Percentiles rank a stretch among this genome's conserved stretches.
Conservation (phyloP, 441 rosid species). For the Omphalea diandra region DNA sequence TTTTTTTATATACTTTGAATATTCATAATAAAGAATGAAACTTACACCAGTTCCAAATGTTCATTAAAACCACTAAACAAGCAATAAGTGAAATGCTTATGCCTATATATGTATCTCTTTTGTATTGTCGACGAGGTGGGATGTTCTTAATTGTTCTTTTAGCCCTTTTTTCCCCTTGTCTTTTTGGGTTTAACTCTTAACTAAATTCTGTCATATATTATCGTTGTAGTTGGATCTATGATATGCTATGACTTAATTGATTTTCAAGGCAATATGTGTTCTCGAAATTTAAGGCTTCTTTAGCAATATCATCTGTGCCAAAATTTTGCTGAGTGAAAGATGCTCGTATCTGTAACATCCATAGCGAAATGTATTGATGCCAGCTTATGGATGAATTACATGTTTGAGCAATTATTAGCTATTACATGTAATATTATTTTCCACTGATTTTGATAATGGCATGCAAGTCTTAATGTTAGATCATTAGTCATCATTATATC, state of each 20-base stretch:
- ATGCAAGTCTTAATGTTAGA: neutral
- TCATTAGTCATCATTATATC: neutral
- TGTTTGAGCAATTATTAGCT: no score
- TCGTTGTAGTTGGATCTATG: neutral
- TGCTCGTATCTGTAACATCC: neutral
- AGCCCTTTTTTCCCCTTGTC: no score
- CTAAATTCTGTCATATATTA: neutral
- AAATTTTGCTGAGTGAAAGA: neutral
- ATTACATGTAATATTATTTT: no score
- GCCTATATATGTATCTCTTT: neutral
- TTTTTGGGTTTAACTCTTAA: neutral
- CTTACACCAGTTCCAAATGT: neutral
- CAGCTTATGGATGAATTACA: no score
- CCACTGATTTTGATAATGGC: neutral
- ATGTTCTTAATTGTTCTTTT: neutral
- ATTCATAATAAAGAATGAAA: no score
- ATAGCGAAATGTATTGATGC: no score
- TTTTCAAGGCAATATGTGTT: neutral
- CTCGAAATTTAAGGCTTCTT: neutral
- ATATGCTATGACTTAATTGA: neutral
- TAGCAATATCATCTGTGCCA: neutral
- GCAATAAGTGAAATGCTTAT: neutral
- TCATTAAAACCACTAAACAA: neutral
- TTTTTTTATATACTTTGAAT: no score
- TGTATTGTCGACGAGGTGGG: neutral